Percentiles rank a stretch among this genome's conserved stretches.
Evolutionary conservation across 2,329 filamentous ascomycete species (phyloP).

Genomic region (Elsinoe batatas): DNA sequence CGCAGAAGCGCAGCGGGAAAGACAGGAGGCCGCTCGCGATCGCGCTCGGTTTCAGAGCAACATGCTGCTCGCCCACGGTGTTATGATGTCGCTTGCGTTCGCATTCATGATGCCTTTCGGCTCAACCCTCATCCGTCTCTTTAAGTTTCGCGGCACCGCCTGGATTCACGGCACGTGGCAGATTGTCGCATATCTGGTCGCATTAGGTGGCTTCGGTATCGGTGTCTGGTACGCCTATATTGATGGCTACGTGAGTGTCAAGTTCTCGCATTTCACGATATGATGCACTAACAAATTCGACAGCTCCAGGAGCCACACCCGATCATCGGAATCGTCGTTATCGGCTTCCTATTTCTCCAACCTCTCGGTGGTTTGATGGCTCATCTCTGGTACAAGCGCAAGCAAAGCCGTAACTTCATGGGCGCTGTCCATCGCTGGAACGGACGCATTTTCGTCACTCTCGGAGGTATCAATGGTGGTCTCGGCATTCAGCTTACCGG

Average conservation of each 20-base stretch:
- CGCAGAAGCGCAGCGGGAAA: neutral
- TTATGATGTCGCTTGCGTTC: conserved; percentile 27
- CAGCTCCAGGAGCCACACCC: conserved; percentile 37
- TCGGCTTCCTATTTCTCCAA: conserved; percentile 44
- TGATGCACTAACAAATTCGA: neutral
- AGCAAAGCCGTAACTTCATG: conserved; percentile 4
- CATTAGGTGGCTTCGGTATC: conserved; percentile 29
- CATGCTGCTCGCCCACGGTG: conserved; percentile 20
- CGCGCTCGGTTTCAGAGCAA: neutral
- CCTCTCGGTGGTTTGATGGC: conserved; percentile 47
- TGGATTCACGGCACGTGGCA: conserved; percentile 34
- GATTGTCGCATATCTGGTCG: conserved; percentile 27
- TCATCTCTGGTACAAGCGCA: conserved; percentile 45
- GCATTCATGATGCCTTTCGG: conserved; percentile 28
- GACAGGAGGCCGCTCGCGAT: neutral
- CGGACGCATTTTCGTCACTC: conserved; percentile 38
- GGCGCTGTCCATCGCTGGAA: conserved; percentile 38
- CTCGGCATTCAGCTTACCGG: conserved; percentile 42
- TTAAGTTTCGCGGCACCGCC: conserved; percentile 25
- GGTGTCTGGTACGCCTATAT: conserved; percentile 32
- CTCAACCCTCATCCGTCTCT: conserved; percentile 28
- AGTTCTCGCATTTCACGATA: neutral
- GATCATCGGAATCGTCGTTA: conserved; percentile 48
- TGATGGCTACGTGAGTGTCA: conserved; percentile 28
- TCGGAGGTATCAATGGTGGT: conserved; percentile 50